Conservation (phyloP, 208 protist genomes). For the Herpetomonas samuelpessoai region DNA sequence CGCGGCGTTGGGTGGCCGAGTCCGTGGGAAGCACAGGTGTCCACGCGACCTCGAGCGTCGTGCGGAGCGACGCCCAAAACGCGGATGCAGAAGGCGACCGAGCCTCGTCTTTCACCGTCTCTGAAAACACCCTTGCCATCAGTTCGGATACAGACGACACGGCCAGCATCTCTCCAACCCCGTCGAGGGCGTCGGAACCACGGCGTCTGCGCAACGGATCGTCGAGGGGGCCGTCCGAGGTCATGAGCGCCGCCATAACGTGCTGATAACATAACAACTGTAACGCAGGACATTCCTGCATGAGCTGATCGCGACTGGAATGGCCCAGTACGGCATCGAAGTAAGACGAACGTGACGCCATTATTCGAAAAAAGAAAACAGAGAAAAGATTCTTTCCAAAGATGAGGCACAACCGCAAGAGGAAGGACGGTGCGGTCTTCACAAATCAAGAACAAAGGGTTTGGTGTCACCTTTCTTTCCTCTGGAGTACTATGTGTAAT, state of each 20-base stretch:
- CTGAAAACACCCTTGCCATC: conserved; percentile 1
- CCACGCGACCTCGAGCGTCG: conserved; percentile 43
- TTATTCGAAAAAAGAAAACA: conserved; percentile 12
- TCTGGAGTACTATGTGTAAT: too few species aligned
- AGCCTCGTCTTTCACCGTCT: not conserved
- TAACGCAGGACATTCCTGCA: conserved; percentile 69
- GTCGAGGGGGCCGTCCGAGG: conserved; percentile 14
- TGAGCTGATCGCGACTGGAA: conserved; percentile 46
- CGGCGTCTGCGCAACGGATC: conserved; percentile 38
- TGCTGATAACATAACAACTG: conserved; percentile 60
- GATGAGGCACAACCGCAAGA: too few species aligned
- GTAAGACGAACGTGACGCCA: conserved; percentile 15
- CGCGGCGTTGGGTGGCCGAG: not conserved
- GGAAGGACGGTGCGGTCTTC: too few species aligned
- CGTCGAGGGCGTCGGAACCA: not conserved
- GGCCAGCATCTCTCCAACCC: conserved; percentile 11
- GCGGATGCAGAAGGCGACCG: not conserved
- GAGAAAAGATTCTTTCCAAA: conserved; percentile 2
- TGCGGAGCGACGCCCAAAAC: conserved; percentile 50
- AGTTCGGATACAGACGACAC: conserved; percentile 21
- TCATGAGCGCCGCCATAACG: conserved; percentile 38
- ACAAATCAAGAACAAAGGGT: not conserved
- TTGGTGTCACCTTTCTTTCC: conserved; percentile 4
- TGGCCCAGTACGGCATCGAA: conserved; percentile 51
- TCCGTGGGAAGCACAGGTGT: conserved; percentile 9